phyloP scores from a whole-genome alignment of 352 stramenopile genomes.

The Pythium sp. region DNA sequence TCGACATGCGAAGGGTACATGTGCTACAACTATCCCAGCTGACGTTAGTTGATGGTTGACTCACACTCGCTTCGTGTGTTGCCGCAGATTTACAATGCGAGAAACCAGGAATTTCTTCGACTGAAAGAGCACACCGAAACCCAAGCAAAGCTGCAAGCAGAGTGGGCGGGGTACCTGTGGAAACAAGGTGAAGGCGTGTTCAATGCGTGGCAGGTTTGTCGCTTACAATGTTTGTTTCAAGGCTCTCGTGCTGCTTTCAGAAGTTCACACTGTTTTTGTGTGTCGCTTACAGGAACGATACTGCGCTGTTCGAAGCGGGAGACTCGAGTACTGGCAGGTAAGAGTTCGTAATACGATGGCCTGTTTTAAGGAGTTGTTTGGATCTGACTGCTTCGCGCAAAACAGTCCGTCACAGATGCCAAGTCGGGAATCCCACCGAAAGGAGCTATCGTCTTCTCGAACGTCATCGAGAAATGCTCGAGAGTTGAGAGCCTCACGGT shows the following conservation, averaged over 20 bases:
- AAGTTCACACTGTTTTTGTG: neutral
- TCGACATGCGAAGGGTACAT: slow-evolving; percentile 30
- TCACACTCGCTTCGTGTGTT: neutral
- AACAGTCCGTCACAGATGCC: slow-evolving; percentile 31
- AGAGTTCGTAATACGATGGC: too few species aligned
- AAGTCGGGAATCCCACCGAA: slow-evolving; percentile 31
- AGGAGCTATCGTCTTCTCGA: slow-evolving; percentile 21
- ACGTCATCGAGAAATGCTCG: slow-evolving; percentile 25
- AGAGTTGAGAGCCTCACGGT: slow-evolving; percentile 19
- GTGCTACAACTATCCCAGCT: neutral
- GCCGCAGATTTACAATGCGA: slow-evolving; percentile 27
- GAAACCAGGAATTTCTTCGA: slow-evolving; percentile 33
- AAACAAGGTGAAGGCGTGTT: slow-evolving; percentile 27
- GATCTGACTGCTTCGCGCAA: too few species aligned
- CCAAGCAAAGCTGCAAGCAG: slow-evolving; percentile 30
- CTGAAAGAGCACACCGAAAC: slow-evolving; percentile 30
- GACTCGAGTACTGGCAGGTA: slow-evolving; percentile 39
- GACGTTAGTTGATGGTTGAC: neutral
- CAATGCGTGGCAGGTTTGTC: slow-evolving; percentile 24
- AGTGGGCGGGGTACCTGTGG: slow-evolving; percentile 31
- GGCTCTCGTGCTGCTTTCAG: neutral
- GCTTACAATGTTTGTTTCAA: neutral
- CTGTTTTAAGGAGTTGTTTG: neutral
- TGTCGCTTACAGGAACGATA: slow-evolving; percentile 27
- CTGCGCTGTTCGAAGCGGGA: slow-evolving; percentile 26